These are phyloP conservation scores for Arachnomyces sp. DNA, from an alignment of 2,329 filamentous ascomycete genomes.

Conservation along the genomic window DNA sequence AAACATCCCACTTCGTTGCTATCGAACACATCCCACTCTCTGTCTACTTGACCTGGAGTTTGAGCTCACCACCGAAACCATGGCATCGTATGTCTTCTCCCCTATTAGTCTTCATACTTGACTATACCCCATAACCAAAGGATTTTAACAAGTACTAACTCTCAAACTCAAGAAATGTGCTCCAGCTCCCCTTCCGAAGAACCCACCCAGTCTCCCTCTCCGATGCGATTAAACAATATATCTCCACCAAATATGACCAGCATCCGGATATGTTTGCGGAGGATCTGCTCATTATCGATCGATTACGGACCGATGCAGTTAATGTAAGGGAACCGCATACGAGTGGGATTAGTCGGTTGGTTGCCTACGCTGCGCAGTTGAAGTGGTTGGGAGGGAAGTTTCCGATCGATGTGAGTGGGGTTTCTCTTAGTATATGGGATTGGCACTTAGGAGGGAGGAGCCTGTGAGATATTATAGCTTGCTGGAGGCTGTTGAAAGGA, in stretches of 20 bases:
- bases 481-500: slow-evolving; percentile 1
- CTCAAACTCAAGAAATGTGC: slow-evolving; percentile 35
- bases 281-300: slow-evolving; percentile 80
- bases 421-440: slow-evolving; percentile 5
- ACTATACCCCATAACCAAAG: not conserved
- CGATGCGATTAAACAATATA: slow-evolving; percentile 82
- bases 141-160: not conserved
- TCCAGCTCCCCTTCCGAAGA: slow-evolving; percentile 80
- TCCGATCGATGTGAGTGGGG: slow-evolving; percentile 67
- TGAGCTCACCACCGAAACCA: not conserved
- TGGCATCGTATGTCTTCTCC: slow-evolving; percentile 9
- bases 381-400: slow-evolving; percentile 94
- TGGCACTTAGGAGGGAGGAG: not conserved
- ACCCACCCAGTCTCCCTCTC: slow-evolving; percentile 72
- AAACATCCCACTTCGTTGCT: too few species aligned
- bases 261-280: slow-evolving; percentile 93
- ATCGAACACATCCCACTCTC: too few species aligned
- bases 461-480: slow-evolving; percentile 12
- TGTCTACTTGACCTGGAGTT: too few species aligned
- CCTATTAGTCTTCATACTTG: not conserved
- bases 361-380: slow-evolving; percentile 83
- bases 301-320: slow-evolving; percentile 74
- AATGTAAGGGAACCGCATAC: slow-evolving; percentile 80
- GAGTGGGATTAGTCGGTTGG: slow-evolving; percentile 79
- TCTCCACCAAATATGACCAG: slow-evolving; percentile 96